These are phyloP conservation scores for Syzygium syzygioides DNA, from an alignment of 441 rosid genomes.

Conservation along the genomic window DNA sequence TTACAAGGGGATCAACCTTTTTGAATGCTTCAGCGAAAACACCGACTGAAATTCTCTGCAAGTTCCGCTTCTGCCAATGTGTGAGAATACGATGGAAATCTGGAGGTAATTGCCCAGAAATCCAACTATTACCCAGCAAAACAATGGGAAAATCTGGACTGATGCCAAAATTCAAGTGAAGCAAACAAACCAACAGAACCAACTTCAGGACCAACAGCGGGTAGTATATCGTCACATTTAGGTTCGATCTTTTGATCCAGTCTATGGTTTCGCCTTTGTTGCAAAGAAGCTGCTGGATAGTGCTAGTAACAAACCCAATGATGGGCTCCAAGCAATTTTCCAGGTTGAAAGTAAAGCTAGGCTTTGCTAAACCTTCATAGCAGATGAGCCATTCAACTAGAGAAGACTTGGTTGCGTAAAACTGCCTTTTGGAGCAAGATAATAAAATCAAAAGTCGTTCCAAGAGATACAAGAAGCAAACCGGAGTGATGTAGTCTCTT, in stretches of 20 bases:
- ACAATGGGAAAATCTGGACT: background rate
- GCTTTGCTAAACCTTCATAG: background rate
- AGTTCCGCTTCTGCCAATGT: background rate
- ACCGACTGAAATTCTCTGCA: background rate
- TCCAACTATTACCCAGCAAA: conserved; percentile 9
- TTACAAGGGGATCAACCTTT: conserved; percentile 19
- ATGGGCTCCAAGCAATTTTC: background rate
- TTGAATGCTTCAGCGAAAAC: conserved; percentile 25
- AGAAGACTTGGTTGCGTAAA: conserved; percentile 24
- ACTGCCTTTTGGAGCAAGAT: conserved; percentile 13
- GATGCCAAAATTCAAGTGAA: conserved; percentile 25
- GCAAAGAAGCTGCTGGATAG: conserved; percentile 6
- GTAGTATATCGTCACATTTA: conserved; percentile 4
- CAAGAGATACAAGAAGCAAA: conserved; percentile 35
- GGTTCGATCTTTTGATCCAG: conserved; percentile 23
- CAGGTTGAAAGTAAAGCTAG: background rate
- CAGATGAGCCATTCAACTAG: conserved; percentile 25
- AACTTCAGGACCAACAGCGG: conserved; percentile 26
- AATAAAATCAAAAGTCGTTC: conserved; percentile 26
- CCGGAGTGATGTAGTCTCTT: conserved; percentile 29
- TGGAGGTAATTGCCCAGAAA: conserved; percentile 21
- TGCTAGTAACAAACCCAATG: background rate
- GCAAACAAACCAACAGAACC: conserved; percentile 24
- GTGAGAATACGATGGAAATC: conserved; percentile 14
- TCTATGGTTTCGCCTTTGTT: conserved; percentile 2